Conservation (phyloP, 306 rosid species). For the Medicago arabica region DNA sequence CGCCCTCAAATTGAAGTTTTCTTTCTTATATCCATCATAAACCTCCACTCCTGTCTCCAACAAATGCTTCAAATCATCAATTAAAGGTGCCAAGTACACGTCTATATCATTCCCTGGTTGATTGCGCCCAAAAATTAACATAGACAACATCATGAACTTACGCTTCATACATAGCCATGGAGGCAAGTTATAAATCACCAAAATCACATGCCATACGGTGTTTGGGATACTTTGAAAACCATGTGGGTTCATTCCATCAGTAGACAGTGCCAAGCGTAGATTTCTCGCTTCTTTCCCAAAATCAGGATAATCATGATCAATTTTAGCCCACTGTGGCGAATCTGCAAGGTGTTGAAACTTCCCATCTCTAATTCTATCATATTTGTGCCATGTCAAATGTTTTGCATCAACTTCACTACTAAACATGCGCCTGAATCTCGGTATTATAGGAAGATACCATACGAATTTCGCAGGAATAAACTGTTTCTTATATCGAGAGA, state of each 20-base stretch:
- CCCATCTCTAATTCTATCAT: neutral
- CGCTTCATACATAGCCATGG: neutral
- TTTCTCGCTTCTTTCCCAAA: neutral
- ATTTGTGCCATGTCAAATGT: too few species aligned
- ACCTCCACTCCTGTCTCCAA: neutral
- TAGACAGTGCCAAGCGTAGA: neutral
- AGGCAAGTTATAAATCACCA: neutral
- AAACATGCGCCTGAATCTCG: too few species aligned
- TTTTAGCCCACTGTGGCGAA: neutral
- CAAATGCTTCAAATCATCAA: neutral
- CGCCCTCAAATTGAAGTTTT: neutral
- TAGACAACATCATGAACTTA: neutral
- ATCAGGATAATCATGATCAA: neutral
- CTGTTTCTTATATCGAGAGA: too few species aligned
- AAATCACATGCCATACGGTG: neutral
- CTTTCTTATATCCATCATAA: neutral
- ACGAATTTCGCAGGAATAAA: neutral
- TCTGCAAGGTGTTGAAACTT: neutral
- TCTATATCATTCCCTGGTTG: neutral
- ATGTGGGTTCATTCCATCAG: neutral
- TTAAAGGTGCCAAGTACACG: neutral
- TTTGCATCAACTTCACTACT: too few species aligned
- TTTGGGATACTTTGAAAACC: neutral
- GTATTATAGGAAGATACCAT: too few species aligned
- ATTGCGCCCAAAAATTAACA: neutral